These are phyloP conservation scores for Macaranga tanarius DNA, from an alignment of 441 rosid species.

Conservation along the genomic window DNA sequence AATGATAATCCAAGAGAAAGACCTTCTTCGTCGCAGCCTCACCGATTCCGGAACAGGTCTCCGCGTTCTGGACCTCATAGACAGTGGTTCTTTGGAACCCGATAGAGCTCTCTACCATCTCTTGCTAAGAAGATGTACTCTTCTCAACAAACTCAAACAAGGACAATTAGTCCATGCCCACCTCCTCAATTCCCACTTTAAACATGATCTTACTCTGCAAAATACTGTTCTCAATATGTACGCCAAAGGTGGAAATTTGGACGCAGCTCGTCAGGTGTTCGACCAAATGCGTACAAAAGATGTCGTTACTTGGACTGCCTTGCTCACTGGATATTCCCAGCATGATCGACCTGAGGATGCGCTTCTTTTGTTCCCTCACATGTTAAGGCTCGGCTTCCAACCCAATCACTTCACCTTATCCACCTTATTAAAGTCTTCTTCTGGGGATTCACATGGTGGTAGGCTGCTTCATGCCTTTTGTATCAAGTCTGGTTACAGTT, in stretches of 20 bases:
- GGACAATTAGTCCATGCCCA: conserved; percentile 41
- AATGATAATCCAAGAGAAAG: too few relatives aligned
- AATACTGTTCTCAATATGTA: conserved; percentile 55
- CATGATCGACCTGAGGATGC: conserved; percentile 48
- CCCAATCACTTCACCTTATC: conserved; percentile 51
- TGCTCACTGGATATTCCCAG: conserved; percentile 62
- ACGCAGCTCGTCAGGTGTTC: conserved; percentile 48
- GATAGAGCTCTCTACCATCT: conserved; percentile 34
- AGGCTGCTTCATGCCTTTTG: conserved; percentile 45
- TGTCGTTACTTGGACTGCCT: conserved; percentile 67
- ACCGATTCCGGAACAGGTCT: too few relatives aligned
- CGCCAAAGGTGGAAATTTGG: conserved; percentile 39
- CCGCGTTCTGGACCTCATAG: not conserved
- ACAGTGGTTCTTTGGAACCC: conserved; percentile 35
- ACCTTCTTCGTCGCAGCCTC: too few relatives aligned
- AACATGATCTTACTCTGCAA: conserved; percentile 47
- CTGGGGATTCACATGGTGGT: conserved; percentile 32
- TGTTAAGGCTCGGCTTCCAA: conserved; percentile 35
- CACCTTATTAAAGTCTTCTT: conserved; percentile 42
- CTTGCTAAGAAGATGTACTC: conserved; percentile 44
- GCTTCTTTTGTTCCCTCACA: conserved; percentile 37
- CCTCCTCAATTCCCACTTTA: conserved; percentile 37
- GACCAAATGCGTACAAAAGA: conserved; percentile 63
- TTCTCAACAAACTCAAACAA: conserved; percentile 31
- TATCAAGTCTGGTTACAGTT: conserved; percentile 40